Conservation (phyloP, 2,329 filamentous ascomycete species). For the Beauveria australis region DNA sequence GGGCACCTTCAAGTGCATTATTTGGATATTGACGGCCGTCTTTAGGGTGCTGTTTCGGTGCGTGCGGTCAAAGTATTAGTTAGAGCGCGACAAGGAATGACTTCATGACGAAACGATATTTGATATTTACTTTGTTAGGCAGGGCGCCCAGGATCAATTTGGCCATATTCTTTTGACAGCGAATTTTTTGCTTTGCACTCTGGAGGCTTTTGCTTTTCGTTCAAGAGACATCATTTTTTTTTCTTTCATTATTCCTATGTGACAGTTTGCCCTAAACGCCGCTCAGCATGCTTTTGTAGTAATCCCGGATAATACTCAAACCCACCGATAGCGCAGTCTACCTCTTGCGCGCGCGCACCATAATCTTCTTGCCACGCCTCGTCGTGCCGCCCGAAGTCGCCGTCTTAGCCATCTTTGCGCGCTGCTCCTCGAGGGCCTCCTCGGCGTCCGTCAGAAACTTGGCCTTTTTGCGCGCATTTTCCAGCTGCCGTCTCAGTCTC, state of each 20-base stretch:
- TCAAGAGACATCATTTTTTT: not conserved
- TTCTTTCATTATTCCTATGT: not conserved
- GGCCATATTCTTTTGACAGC: not conserved
- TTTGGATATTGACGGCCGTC: slow-evolving; percentile 48
- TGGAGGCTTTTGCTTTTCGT: not conserved
- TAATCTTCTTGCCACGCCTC: slow-evolving; percentile 53
- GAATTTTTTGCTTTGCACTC: not conserved
- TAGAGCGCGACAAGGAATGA: slow-evolving; percentile 15
- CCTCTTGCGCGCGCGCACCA: slow-evolving; percentile 54
- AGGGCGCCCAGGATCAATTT: not conserved
- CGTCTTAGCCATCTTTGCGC: slow-evolving; percentile 58
- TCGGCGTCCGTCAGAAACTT: slow-evolving; percentile 48
- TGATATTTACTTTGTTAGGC: not conserved
- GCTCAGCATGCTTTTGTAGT: not conserved
- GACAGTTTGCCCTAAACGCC: not conserved
- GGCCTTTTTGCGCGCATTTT: slow-evolving; percentile 45
- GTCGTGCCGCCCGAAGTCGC: slow-evolving; percentile 51
- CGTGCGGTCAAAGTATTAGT: slow-evolving; percentile 35
- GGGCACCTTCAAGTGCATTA: slow-evolving; percentile 47
- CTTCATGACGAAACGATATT: not conserved
- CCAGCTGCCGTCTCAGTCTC: slow-evolving; percentile 41
- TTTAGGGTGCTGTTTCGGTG: slow-evolving; percentile 46
- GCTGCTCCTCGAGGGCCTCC: slow-evolving; percentile 47
- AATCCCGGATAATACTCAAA: not conserved
- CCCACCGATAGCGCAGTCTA: slow-evolving; percentile 22